phyloP scores from a whole-genome alignment of 1,139 yeast species.

The Candida tropicalis region DNA sequence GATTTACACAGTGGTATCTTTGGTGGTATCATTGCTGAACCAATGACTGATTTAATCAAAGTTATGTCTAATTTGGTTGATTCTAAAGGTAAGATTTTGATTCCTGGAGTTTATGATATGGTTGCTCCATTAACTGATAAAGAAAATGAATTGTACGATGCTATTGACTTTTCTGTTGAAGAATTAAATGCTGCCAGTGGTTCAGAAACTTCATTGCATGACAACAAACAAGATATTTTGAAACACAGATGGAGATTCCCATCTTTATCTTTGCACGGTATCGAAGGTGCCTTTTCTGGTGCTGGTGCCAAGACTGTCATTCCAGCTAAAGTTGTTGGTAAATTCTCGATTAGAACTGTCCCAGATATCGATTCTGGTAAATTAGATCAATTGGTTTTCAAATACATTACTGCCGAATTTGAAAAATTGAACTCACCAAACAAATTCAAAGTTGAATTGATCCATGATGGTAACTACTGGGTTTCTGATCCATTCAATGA shows the following conservation, averaged over 20 bases:
- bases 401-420: slow-evolving; percentile 69
- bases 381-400: slow-evolving; percentile 75
- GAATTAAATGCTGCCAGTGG: slow-evolving; percentile 92
- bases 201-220: slow-evolving; percentile 77
- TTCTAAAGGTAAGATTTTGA: slow-evolving; percentile 75
- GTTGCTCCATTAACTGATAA: slow-evolving; percentile 87
- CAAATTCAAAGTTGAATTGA: slow-evolving; percentile 66
- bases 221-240: slow-evolving; percentile 77
- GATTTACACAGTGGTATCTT: slow-evolving; percentile 97
- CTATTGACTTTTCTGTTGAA: slow-evolving; percentile 79
- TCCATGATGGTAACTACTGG: slow-evolving; percentile 98
- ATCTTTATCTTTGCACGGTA: slow-evolving; percentile 91
- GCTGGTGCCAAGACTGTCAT: slow-evolving; percentile 98
- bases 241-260: slow-evolving; percentile 99
- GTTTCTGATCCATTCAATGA: slow-evolving; percentile 91
- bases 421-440: slow-evolving; percentile 75
- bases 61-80: slow-evolving; percentile 78
- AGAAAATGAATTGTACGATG: slow-evolving; percentile 79
- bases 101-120: slow-evolving; percentile 91
- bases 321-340: slow-evolving; percentile 92
- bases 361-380: slow-evolving; percentile 86
- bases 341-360: slow-evolving; percentile 95
- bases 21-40: slow-evolving; percentile 97
- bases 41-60: slow-evolving; percentile 89
- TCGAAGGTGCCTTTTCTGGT: slow-evolving; percentile 95